Conservation (phyloP, 495 filamentous ascomycete species). For the Penicillium mononematosum region DNA sequence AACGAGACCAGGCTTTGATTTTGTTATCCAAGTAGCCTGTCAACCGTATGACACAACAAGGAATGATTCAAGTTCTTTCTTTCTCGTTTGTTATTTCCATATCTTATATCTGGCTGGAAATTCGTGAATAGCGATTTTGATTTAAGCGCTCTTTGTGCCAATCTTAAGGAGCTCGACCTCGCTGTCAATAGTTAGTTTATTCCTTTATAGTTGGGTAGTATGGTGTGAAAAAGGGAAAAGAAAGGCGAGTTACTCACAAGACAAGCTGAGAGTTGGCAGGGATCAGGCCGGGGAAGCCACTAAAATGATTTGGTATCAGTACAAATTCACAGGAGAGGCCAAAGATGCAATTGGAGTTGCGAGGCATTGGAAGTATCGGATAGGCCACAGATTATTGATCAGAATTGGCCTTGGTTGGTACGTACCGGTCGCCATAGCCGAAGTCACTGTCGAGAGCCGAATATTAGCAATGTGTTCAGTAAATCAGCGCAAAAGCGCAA, state of each 20-base stretch:
- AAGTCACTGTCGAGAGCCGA: constrained; percentile 56
- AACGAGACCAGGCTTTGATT: constrained; percentile 1
- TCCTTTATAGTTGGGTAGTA: background rate
- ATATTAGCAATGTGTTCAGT: constrained; percentile 26
- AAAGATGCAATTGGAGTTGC: background rate
- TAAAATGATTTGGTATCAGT: background rate
- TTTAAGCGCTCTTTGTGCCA: constrained; percentile 34
- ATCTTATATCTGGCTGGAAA: background rate
- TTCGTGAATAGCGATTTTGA: background rate
- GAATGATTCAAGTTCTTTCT: background rate
- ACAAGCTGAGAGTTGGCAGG: constrained; percentile 47
- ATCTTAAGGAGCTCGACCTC: constrained; percentile 47
- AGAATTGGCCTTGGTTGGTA: background rate
- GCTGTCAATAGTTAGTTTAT: constrained; percentile 26
- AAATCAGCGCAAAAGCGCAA: background rate
- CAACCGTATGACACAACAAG: constrained; percentile 16
- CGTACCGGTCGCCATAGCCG: constrained; percentile 71
- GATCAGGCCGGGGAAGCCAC: constrained; percentile 58
- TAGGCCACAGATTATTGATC: background rate
- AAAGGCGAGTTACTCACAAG: constrained; percentile 44
- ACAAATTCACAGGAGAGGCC: background rate
- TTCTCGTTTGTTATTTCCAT: background rate
- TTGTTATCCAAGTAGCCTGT: background rate
- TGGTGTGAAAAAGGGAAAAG: background rate
- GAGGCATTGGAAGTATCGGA: background rate